These are phyloP conservation scores for Cenchrus americanus DNA, from an alignment of 176 grass and related monocot species.

Conservation along the genomic window DNA sequence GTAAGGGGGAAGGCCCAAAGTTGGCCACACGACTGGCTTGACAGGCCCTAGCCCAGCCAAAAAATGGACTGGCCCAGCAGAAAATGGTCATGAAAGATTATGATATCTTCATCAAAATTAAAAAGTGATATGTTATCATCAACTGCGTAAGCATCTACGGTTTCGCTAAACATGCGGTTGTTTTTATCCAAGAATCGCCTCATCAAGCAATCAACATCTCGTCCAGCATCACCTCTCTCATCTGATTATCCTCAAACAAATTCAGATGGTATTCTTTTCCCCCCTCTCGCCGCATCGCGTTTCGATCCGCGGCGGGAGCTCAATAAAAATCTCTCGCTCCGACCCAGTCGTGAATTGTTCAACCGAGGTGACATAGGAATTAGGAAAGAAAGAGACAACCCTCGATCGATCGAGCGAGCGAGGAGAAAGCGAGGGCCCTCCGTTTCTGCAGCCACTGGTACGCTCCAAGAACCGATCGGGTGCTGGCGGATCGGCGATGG, in stretches of 20 bases:
- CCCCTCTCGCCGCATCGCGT: neutral
- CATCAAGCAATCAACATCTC: neutral
- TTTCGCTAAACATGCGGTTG: neutral
- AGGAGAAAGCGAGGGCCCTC: neutral
- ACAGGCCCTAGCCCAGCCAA: too few species aligned
- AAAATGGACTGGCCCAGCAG: neutral
- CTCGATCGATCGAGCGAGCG: neutral
- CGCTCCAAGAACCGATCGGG: neutral
- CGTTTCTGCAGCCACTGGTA: neutral
- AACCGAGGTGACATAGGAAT: neutral
- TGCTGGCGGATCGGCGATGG: conserved; percentile 33
- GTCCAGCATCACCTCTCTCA: neutral
- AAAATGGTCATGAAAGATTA: neutral
- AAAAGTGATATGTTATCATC: neutral
- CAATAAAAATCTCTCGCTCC: conserved; percentile 9
- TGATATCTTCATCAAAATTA: neutral
- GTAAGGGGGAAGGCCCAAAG: too few species aligned
- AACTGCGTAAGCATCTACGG: neutral
- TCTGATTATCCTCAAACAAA: neutral
- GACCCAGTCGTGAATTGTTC: neutral
- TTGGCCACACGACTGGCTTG: too few species aligned
- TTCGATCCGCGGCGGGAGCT: neutral
- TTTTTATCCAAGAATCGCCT: conserved; percentile 12
- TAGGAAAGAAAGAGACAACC: neutral
- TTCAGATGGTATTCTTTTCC: neutral